Evolutionary conservation across 2,329 filamentous ascomycete genomes (phyloP).

Genomic region (Xylariomycetidae sp.): DNA sequence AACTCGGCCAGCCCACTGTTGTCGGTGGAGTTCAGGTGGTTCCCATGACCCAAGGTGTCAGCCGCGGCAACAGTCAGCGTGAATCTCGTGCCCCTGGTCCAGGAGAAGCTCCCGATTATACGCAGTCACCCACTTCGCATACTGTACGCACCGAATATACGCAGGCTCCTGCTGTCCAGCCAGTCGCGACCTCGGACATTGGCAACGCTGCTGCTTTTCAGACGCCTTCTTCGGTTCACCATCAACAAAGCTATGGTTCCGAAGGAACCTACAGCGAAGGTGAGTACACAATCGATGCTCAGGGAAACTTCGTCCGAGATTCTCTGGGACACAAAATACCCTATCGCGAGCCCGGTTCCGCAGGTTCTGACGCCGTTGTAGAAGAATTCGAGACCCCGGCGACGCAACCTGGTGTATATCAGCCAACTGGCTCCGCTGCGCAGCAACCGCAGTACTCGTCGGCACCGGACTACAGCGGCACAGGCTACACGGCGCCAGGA

Average conservation of each 20-base stretch:
- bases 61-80: conserved; percentile 45
- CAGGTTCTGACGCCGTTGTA: conserved; percentile 47
- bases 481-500: conserved; percentile 60
- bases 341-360: conserved; percentile 41
- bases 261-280: conserved; percentile 65
- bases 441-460: conserved; percentile 31
- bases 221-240: conserved; percentile 34
- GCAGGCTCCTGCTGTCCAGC: conserved; percentile 39
- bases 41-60: conserved; percentile 75
- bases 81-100: conserved; percentile 31
- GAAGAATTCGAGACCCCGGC: conserved; percentile 56
- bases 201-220: conserved; percentile 35
- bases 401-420: conserved; percentile 31
- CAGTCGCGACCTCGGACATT: conserved; percentile 34
- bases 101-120: conserved; percentile 27
- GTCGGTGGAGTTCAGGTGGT: conserved; percentile 94
- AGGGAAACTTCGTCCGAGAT: conserved; percentile 59
- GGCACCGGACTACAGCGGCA: conserved; percentile 59
- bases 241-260: conserved; percentile 48
- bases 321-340: conserved; percentile 55
- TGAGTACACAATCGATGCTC: conserved; percentile 63
- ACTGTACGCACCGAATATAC: conserved; percentile 33
- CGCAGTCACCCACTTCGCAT: conserved; percentile 21
- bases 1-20: conserved; percentile 81
- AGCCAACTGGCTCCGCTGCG: conserved; percentile 24